These are phyloP conservation scores for Ganoderma resinaceum DNA, from an alignment of 1,284 basidiomycete species.

Conservation along the genomic window DNA sequence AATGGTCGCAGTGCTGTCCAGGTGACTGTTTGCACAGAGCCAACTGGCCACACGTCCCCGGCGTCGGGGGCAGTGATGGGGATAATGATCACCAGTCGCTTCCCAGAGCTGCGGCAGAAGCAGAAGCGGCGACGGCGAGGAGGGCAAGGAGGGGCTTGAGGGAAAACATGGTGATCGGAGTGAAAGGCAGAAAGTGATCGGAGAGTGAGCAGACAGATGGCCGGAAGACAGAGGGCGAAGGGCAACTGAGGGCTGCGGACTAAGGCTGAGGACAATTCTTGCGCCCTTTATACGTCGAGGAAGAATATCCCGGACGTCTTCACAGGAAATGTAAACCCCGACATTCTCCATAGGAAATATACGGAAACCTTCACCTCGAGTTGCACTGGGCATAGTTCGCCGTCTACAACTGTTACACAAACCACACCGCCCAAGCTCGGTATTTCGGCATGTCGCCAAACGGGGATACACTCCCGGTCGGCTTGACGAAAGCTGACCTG, in stretches of 20 bases:
- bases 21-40: slow-evolving; percentile 44
- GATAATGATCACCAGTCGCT: slow-evolving; percentile 4
- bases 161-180: background rate
- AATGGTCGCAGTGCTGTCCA: slow-evolving; percentile 48
- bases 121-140: slow-evolving; percentile 5
- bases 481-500: background rate
- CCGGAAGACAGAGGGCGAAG: background rate
- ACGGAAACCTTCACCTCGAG: background rate
- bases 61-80: slow-evolving; percentile 13
- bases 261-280: background rate
- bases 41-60: slow-evolving; percentile 19
- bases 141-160: slow-evolving; percentile 7
- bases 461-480: background rate
- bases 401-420: background rate
- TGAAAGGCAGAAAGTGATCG: background rate
- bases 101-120: background rate
- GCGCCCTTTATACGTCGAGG: background rate
- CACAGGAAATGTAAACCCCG: background rate
- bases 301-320: background rate
- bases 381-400: background rate
- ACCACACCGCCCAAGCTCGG: background rate
- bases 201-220: background rate
- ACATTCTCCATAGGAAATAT: background rate
- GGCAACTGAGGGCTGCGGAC: background rate
- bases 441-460: background rate